Percentiles rank a stretch among this genome's conserved stretches.
phyloP scores from a whole-genome alignment of 1,139 yeast species.

The Hemisphaericaspora lyxosophila region DNA sequence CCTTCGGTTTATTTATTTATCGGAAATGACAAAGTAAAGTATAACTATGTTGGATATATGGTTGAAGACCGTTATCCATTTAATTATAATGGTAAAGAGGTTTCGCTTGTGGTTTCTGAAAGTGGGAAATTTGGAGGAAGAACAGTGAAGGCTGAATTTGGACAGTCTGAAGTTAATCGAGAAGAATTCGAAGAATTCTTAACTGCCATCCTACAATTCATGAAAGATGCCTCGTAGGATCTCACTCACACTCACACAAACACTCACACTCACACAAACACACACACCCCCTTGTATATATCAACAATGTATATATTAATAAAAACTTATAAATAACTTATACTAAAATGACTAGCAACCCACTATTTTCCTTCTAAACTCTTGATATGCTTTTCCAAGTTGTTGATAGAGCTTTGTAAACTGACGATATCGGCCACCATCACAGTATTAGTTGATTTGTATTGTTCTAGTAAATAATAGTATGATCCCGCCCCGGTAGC shows the following conservation, averaged over 20 bases:
- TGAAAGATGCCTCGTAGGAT: constrained; percentile 16
- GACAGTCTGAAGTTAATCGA: constrained; percentile 28
- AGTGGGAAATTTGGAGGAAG: constrained; percentile 60
- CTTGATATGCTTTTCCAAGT: constrained; percentile 66
- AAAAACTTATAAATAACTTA: too few relatives aligned
- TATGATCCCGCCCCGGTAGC: constrained; percentile 75
- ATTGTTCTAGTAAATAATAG: constrained; percentile 75
- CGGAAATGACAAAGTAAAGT: constrained; percentile 35
- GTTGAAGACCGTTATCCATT: constrained; percentile 49
- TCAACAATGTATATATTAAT: too few relatives aligned
- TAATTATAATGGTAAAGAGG: constrained; percentile 28
- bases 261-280: not conserved
- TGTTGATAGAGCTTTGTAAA: constrained; percentile 65
- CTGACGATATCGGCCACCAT: constrained; percentile 73
- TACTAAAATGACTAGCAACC: too few relatives aligned
- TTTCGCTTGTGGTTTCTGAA: constrained; percentile 51
- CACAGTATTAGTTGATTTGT: constrained; percentile 68
- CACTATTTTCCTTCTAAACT: constrained; percentile 52
- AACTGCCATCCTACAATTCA: constrained; percentile 26
- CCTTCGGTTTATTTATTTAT: constrained; percentile 38
- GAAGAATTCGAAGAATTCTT: constrained; percentile 30
- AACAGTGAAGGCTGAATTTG: constrained; percentile 39
- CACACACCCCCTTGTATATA: not conserved
- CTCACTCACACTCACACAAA: not conserved
- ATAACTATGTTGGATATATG: constrained; percentile 42